Percentiles rank a stretch among this genome's conserved stretches.
Evolutionary conservation across 2,329 filamentous ascomycete genomes (phyloP).

Genomic region (Cladosporium sp.): DNA sequence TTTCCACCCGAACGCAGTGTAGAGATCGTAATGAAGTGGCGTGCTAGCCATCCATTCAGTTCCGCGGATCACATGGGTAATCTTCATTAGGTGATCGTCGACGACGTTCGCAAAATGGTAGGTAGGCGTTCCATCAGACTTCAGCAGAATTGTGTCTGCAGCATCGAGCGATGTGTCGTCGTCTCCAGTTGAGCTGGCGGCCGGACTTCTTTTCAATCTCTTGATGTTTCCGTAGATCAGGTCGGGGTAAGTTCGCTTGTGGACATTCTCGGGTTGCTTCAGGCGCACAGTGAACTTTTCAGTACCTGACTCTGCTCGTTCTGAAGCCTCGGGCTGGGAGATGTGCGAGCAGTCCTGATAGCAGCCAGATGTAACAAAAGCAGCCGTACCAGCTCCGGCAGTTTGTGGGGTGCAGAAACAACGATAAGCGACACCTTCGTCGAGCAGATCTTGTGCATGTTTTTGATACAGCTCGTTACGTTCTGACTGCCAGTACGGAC

Average conservation of each 20-base stretch:
- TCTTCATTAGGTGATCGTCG: constrained; percentile 91
- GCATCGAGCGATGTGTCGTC: constrained; percentile 42
- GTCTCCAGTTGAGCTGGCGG: constrained; percentile 26
- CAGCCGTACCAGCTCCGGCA: constrained; percentile 54
- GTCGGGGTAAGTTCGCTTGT: constrained; percentile 61
- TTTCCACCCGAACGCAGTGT: constrained; percentile 46
- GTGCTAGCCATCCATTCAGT: constrained; percentile 97
- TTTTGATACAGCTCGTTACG: constrained; percentile 67
- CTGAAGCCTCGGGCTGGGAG: constrained; percentile 62
- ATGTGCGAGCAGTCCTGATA: constrained; percentile 71
- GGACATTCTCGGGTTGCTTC: constrained; percentile 57
- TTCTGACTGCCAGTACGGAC: constrained; percentile 88
- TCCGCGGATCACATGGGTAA: constrained; percentile 91
- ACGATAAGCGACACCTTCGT: constrained; percentile 74
- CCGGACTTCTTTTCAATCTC: constrained; percentile 30
- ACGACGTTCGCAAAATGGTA: constrained; percentile 98
- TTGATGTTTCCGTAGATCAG: constrained; percentile 70
- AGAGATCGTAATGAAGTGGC: constrained; percentile 64
- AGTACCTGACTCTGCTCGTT: constrained; percentile 59
- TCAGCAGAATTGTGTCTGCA: constrained; percentile 86
- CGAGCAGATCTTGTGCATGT: constrained; percentile 66
- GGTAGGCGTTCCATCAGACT: constrained; percentile 87
- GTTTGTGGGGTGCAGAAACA: constrained; percentile 73
- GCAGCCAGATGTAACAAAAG: constrained; percentile 59
- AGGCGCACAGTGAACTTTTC: constrained; percentile 76